Evolutionary conservation across 345 rosid species (phyloP), one percentile per base, ranked within the genome.

Genomic region (Arabis alpina): DNA sequence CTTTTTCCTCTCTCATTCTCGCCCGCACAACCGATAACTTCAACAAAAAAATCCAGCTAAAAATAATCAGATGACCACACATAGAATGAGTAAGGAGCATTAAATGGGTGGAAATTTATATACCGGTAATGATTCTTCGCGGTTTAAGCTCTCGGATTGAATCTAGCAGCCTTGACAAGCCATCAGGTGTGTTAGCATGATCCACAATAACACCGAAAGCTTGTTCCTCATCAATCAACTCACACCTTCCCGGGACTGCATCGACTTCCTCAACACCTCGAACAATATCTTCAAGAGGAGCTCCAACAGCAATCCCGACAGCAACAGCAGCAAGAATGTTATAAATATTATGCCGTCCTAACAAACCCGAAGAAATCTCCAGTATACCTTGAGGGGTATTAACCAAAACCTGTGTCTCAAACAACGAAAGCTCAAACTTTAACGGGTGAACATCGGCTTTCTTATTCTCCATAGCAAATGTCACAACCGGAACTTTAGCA

Each of bases 151-250:
- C 94, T 73, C 91, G 83, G 73, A 86, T 86, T 25, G 96, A 87
- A 82, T 93, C 98, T 28, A 91, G 89, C 55, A 91, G 83, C 73
- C 86, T 91, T 54, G 98, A 93, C 53, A 91, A 80, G 47, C 86
- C 94, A 79, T 82, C 90, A 52, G 96, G 96, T 41, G 96, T 87
- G 13, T 83, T 80, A 66, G 94, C 94, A 74, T 86, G 82, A 71
- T 91, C 98, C 62, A 93, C 97, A 57, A 89, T 87, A 74, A 89
- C 98, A 36, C 97, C 96, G 78, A 82, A 93, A 64, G 97, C 96
- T 79, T 91, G 94, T 73, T 91, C 97, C 72, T 91, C 97, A 4
- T 91, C 98, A 63, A 93, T 93, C 77, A 93, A 73, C 68, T 93
- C 97, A 64, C 93, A 93, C 79, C 97, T 87, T 27, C 98, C 98